Evolutionary conservation across 257 asterid species (phyloP).

Genomic region (Nicotiana benthamiana): DNA sequence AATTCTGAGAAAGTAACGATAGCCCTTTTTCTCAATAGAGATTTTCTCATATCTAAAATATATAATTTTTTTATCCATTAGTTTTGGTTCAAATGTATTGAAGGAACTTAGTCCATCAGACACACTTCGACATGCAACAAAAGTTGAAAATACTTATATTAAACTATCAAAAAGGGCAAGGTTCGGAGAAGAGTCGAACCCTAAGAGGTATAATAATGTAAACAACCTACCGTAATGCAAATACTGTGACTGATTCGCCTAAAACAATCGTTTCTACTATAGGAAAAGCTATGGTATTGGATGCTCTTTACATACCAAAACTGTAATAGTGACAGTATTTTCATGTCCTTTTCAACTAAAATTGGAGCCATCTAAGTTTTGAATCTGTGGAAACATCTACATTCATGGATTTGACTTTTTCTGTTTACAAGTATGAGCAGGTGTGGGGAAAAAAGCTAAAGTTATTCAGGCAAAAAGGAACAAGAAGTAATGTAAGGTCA

Average conservation of each 20-base stretch:
- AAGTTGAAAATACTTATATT: no score
- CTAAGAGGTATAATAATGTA: no score
- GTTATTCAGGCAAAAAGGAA: background rate
- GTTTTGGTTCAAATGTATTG: background rate
- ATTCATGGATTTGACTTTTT: background rate
- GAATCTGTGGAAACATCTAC: background rate
- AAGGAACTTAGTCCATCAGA: background rate
- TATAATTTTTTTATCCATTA: no score
- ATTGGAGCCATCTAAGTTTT: background rate
- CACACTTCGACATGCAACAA: no score
- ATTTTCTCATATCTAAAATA: no score
- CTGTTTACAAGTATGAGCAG: background rate
- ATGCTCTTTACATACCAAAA: background rate
- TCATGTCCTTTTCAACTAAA: background rate
- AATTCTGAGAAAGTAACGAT: background rate
- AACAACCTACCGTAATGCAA: no score
- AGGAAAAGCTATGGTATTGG: background rate
- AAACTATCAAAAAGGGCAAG: no score
- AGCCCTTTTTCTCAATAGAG: background rate
- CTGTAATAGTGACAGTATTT: background rate
- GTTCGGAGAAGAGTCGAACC: no score
- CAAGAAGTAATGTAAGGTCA: background rate
- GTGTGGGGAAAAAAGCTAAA: background rate
- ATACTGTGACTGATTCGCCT: no score
- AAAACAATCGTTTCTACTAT: background rate